These are phyloP conservation scores for Annulohypoxylon maeteangense DNA, from an alignment of 495 filamentous ascomycete species.

Conservation along the genomic window DNA sequence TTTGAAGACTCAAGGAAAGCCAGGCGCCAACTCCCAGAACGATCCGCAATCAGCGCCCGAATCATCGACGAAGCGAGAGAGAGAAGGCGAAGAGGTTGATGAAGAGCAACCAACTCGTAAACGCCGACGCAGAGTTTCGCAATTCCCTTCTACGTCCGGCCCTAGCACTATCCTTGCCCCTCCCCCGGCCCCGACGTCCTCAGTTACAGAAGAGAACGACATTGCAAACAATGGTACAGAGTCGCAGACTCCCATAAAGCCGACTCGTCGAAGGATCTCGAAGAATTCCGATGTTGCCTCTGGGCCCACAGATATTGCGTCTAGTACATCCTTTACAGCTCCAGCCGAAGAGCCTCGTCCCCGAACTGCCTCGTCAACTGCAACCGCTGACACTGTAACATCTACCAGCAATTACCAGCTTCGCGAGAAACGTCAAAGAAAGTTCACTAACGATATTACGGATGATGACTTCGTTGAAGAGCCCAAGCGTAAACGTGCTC, in stretches of 20 bases:
- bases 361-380: slow-evolving; percentile 44
- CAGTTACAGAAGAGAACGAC: slow-evolving; percentile 10
- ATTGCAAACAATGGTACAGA: slow-evolving; percentile 11
- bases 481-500: slow-evolving; percentile 43
- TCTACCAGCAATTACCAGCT: slow-evolving; percentile 46
- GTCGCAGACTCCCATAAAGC: slow-evolving; percentile 15
- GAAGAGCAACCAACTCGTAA: slow-evolving; percentile 28
- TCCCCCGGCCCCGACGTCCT: neutral
- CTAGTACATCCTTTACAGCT: slow-evolving; percentile 16
- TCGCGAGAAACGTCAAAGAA: slow-evolving; percentile 46
- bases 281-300: slow-evolving; percentile 30
- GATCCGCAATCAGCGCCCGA: neutral
- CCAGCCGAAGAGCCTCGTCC: slow-evolving; percentile 42
- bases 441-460: slow-evolving; percentile 42
- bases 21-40: neutral
- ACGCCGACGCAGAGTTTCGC: slow-evolving; percentile 29
- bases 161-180: neutral
- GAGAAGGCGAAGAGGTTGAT: slow-evolving; percentile 14
- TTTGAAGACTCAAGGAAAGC: slow-evolving; percentile 1
- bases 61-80: slow-evolving; percentile 38
- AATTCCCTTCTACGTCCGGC: neutral
- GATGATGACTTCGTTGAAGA: slow-evolving; percentile 38
- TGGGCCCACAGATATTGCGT: slow-evolving; percentile 24
- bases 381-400: slow-evolving; percentile 42
- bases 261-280: slow-evolving; percentile 26